Evolutionary conservation across 495 filamentous ascomycete species (phyloP), one percentile per base, ranked within the genome.

Genomic region (Podospora pseudocomata): DNA sequence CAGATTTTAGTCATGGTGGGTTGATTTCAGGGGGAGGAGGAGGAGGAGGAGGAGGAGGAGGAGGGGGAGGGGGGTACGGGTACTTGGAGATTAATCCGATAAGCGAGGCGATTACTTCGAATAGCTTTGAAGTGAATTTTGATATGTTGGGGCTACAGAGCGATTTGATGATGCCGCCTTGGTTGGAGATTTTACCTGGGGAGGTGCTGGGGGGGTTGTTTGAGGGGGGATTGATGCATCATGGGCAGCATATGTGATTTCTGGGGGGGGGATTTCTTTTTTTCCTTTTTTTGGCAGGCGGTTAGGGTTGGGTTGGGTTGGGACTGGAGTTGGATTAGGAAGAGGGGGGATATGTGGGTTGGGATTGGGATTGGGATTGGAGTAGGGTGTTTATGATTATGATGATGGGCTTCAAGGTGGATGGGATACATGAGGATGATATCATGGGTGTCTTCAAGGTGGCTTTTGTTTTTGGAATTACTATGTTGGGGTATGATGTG

Each of bases 41-140:
- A 23, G 23, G 23, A 23, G 20, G 20, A 23, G 20, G 20, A 23
- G 20, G 20, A 23, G 23, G 23, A 23, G 23, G 23, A 23, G 23
- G 23, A 23, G 23, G 23, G 0, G 23, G 23, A 23, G 23, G 23
- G 76, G 74, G 78, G n/a, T 74, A 81, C 75, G 70, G 78, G 53
- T 83, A 84, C 57, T 73, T 81, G 0, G 76, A 74, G n/a, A 64
- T 77, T 0, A 79, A 78, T 34, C 72, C 81, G 0, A 63, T 83
- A 80, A 71, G 86, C 82, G 76, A 87, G 20, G 77, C 75, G 63
- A 78, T 91, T 69, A 86, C 89, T 68, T 91, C 92, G 68, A 87
- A 91, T 73, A 89, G 84, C 67, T 88, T 89, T 65, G 90, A 92
- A 66, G 83, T 91, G 60, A 87, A 90, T 72, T 87, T 91, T 53